These are phyloP conservation scores for Monilinia laxa DNA, from an alignment of 2,329 filamentous ascomycete species.

Conservation along the genomic window DNA sequence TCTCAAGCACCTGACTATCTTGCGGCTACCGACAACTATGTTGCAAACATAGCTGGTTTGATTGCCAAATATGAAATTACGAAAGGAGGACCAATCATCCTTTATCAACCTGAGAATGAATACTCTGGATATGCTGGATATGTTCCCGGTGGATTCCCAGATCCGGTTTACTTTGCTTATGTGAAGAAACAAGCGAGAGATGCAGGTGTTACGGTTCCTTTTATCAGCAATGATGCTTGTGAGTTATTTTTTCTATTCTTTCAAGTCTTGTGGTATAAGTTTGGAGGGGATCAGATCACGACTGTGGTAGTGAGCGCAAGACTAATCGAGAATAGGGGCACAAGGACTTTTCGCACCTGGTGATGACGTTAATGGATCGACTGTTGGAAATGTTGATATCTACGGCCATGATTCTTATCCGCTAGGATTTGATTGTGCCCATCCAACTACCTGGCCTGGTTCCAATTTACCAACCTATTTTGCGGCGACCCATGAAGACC, in stretches of 20 bases:
- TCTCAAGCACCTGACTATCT: slow-evolving; percentile 63
- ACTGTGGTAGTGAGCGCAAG: background rate
- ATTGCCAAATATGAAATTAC: slow-evolving; percentile 79
- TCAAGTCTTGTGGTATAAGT: background rate
- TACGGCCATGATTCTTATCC: slow-evolving; percentile 47
- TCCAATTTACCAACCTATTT: slow-evolving; percentile 57
- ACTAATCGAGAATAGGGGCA: slow-evolving; percentile 27
- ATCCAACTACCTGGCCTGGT: slow-evolving; percentile 57
- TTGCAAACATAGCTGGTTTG: slow-evolving; percentile 56
- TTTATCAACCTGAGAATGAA: slow-evolving; percentile 81
- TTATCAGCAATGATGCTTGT: slow-evolving; percentile 71
- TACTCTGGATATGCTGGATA: slow-evolving; percentile 56
- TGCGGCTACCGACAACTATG: slow-evolving; percentile 63
- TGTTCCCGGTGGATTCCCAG: slow-evolving; percentile 56
- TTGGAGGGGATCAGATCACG: background rate
- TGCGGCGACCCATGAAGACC: slow-evolving; percentile 52
- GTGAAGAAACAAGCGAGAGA: slow-evolving; percentile 66
- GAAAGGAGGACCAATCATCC: slow-evolving; percentile 75
- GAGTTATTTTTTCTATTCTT: slow-evolving; percentile 21
- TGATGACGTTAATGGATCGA: slow-evolving; percentile 34
- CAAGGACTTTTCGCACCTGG: slow-evolving; percentile 38
- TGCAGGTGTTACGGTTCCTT: slow-evolving; percentile 69
- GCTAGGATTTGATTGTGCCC: slow-evolving; percentile 48
- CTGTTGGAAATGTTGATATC: slow-evolving; percentile 38
- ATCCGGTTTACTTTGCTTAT: slow-evolving; percentile 67